Conservation (phyloP, 257 asterid species). For the Ophiorrhiza pumila region DNA sequence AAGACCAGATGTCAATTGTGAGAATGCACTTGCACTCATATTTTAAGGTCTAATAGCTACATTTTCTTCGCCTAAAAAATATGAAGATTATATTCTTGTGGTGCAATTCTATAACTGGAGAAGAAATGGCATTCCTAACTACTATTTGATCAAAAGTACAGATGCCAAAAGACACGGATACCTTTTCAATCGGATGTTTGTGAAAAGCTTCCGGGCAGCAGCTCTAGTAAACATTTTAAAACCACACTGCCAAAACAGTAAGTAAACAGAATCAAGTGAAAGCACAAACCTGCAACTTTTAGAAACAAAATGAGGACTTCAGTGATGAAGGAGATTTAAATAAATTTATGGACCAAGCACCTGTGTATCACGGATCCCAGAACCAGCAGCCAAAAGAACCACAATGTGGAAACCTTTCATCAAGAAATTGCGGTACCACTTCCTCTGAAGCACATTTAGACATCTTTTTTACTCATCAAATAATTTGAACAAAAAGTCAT, state of each 20-base stretch:
- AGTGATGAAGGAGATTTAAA: neutral
- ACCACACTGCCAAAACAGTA: conserved; percentile 64
- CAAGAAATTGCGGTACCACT: conserved; percentile 92
- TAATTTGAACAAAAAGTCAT: conserved; percentile 10
- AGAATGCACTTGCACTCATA: neutral
- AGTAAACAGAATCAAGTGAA: conserved; percentile 15
- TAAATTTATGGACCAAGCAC: conserved; percentile 33
- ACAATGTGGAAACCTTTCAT: conserved; percentile 98
- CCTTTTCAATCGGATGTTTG: conserved; percentile 85
- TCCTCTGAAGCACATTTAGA: conserved; percentile 58
- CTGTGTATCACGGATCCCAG: conserved; percentile 97
- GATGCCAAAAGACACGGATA: conserved; percentile 12
- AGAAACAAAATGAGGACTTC: neutral
- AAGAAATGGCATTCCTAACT: neutral
- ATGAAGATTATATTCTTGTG: neutral
- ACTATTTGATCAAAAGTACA: neutral
- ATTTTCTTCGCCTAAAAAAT: neutral
- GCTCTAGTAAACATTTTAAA: conserved; percentile 98
- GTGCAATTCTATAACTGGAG: neutral
- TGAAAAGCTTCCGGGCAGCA: conserved; percentile 92
- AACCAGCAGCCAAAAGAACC: conserved; percentile 92
- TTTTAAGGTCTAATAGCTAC: neutral
- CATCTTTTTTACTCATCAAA: conserved; percentile 1
- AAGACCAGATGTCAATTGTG: neutral
- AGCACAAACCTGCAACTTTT: neutral